A percentile compares a stretch with the other conserved stretches of the same genome.
These are phyloP conservation scores for Fusarium chaquense DNA, from an alignment of 2,329 filamentous ascomycete genomes.

Conservation along the genomic window DNA sequence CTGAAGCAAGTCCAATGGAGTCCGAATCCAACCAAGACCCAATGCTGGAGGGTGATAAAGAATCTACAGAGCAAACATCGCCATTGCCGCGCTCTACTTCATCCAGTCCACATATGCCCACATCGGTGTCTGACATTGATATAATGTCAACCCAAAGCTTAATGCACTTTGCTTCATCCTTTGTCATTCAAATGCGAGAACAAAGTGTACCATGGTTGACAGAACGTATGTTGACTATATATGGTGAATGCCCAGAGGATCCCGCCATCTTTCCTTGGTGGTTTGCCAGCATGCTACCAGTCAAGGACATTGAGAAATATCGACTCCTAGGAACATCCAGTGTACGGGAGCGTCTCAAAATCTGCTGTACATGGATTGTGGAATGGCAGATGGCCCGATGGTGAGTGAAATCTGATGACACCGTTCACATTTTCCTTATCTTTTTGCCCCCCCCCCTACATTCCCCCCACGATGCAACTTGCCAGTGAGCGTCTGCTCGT, in stretches of 20 bases:
- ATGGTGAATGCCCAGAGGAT: slow-evolving; percentile 82
- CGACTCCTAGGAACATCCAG: slow-evolving; percentile 77
- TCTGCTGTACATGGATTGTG: slow-evolving; percentile 82
- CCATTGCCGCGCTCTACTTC: slow-evolving; percentile 11
- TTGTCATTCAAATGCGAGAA: slow-evolving; percentile 75
- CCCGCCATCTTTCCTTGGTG: slow-evolving; percentile 87
- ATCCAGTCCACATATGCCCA: slow-evolving; percentile 13
- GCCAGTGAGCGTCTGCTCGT: slow-evolving; percentile 1
- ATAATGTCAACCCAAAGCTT: slow-evolving; percentile 77
- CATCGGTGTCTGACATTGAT: slow-evolving; percentile 36
- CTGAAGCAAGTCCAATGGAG: slow-evolving; percentile 60
- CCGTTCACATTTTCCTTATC: background rate
- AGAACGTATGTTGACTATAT: slow-evolving; percentile 76
- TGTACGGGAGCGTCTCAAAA: slow-evolving; percentile 84
- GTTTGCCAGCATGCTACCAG: slow-evolving; percentile 85
- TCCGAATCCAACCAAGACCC: background rate
- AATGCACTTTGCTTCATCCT: slow-evolving; percentile 73
- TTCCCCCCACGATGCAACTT: background rate
- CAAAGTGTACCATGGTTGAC: slow-evolving; percentile 81
- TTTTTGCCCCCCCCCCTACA: no score
- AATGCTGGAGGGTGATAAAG: slow-evolving; percentile 6
- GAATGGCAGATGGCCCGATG: slow-evolving; percentile 77
- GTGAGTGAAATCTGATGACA: slow-evolving; percentile 63
- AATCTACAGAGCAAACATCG: slow-evolving; percentile 1
- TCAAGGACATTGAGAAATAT: slow-evolving; percentile 84